Evolutionary conservation across 805 yeast genomes (phyloP), one percentile per base, ranked within the genome.

Genomic region (Blastobotrys attinorum): DNA sequence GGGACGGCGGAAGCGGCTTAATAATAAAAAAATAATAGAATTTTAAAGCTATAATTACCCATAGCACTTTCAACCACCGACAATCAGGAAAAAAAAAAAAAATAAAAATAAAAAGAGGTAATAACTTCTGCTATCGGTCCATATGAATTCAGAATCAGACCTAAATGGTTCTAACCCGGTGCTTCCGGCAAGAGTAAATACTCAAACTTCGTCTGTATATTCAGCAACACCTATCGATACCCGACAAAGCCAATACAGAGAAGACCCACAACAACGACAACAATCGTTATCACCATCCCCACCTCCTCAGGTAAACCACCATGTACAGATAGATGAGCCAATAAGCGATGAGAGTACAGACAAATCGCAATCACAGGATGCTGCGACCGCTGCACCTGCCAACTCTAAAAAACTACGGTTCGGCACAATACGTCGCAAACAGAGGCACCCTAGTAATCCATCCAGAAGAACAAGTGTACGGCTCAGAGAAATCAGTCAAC

Each of bases 401-500:
- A 5, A 13, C n/a, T 17, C 23, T 3, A 35, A 35, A 13, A 17
- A 22, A 17, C 27, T 35, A 6, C 23, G 38, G 25, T 35, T 15
- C 15, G 38, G 38, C 25, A 18, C 21, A 4, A 35, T 15, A 3
- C 6, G 27, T 8, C 11, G n/a, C 13, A 35, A 35, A 15, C 16
- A 20, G 27, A 20, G 27, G n/a, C 11, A 17, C 3, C 21, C 18
- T 11, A 17, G 37, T 11, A 8, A 6, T 17, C 18, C 15, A 21
- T 17, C 8, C 7, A 10, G 17, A 13, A 11, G 17, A 6, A n/a
- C n/a, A 6, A 31, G 35, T 13, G 35, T 13, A 31, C n/a, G 17
- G 5, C 29, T 46, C 20, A 41, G 48, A 6, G 38, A 42, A 23
- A 22, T 53, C 22, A 36, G 49, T 37, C 41, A 49, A 42, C 49